Conservation (phyloP, 805 yeast species). For the Geotrichum ghanense region DNA sequence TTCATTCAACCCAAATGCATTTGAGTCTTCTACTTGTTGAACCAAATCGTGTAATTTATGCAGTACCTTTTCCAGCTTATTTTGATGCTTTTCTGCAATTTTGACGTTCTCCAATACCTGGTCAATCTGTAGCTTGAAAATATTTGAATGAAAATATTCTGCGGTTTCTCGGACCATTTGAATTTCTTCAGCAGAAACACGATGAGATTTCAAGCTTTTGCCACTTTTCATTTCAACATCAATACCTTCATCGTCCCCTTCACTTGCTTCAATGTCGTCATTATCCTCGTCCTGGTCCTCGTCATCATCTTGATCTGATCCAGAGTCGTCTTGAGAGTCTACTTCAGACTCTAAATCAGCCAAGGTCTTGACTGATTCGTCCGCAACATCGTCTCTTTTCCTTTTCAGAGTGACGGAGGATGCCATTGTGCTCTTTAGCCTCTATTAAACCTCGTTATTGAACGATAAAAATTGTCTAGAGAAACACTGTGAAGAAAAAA, state of each 20-base stretch:
- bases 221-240: constrained; percentile 17
- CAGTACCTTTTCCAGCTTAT: constrained; percentile 59
- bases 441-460: background rate
- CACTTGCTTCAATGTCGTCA: constrained; percentile 12
- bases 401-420: background rate
- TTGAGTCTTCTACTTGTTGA: constrained; percentile 48
- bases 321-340: constrained; percentile 5
- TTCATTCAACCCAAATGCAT: constrained; percentile 40
- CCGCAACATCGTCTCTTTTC: constrained; percentile 1
- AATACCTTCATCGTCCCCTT: constrained; percentile 19
- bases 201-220: constrained; percentile 1
- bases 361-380: background rate
- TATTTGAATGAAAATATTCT: constrained; percentile 86
- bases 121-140: constrained; percentile 90
- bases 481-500: background rate
- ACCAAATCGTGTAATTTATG: constrained; percentile 63
- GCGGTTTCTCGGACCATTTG: constrained; percentile 91
- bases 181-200: constrained; percentile 58
- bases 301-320: constrained; percentile 8
- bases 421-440: background rate
- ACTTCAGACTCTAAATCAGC: background rate
- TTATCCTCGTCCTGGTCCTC: constrained; percentile 4
- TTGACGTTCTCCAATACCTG: constrained; percentile 75
- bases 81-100: constrained; percentile 55
- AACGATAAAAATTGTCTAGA: background rate